These are phyloP conservation scores for Haplosporangium gracile DNA, from an alignment of 192 early-diverging fungal genomes.

Conservation along the genomic window DNA sequence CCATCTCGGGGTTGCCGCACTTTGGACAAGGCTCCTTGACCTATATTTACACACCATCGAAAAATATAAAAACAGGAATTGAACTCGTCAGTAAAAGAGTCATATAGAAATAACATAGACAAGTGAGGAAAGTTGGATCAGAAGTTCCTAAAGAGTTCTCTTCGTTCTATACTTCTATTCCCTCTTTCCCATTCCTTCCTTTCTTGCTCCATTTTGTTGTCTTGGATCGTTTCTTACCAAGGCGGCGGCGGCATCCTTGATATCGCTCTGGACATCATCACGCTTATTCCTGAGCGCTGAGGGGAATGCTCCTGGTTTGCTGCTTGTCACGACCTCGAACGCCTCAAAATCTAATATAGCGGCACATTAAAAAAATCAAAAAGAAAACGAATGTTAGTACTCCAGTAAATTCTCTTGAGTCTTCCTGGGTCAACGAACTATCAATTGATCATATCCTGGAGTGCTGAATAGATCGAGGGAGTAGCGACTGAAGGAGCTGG, in stretches of 20 bases:
- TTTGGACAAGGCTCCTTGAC: conserved; percentile 97
- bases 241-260: conserved; percentile 65
- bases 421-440: neutral
- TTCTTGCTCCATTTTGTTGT: neutral
- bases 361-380: too few relatives aligned
- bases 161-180: too few relatives aligned
- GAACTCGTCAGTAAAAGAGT: neutral
- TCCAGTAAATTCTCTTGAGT: neutral
- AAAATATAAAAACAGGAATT: neutral
- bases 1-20: conserved; percentile 94
- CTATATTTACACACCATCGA: conserved; percentile 44
- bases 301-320: conserved; percentile 82
- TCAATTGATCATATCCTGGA: neutral
- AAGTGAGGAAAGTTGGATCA: too few relatives aligned
- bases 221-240: conserved; percentile 52
- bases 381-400: neutral
- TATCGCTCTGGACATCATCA: conserved; percentile 69
- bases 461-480: neutral
- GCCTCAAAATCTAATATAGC: conserved; percentile 75
- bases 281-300: conserved; percentile 79
- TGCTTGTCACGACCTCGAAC: conserved; percentile 85
- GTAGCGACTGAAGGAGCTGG: neutral
- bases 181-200: too few relatives aligned
- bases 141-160: too few relatives aligned
- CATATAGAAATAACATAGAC: neutral